Base-by-base conservation (phyloP, 176 grass and related monocot species). In the Tillandsia fasciculata region DNA sequence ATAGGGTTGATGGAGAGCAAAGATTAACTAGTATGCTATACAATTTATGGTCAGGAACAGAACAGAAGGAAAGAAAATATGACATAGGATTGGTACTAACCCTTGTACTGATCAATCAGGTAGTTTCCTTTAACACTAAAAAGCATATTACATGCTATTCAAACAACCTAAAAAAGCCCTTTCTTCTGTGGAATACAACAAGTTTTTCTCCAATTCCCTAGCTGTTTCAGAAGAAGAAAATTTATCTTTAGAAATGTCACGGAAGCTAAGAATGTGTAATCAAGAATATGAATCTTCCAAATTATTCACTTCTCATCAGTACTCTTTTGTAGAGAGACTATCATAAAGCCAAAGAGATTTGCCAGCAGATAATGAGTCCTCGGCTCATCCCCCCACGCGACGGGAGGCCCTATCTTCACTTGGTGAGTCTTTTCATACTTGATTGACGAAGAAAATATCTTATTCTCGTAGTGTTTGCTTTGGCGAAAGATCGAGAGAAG, bases 61-160 rank as follows among this genome's bases (percentile, higher is more conserved):
- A 52, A 11, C 26, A 76, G 12, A 8, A 49, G 0, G 68, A 79
- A 4, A 27, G 65, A 53, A 83, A 86, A 51, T 81, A 81, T 33
- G 17, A 83, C 11, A 69, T 75, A 2, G 80, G 86, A 3, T 52
- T 92, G 50, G 73, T 83, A 65, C 73, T 86, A 78, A 76, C 73
- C 10, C 76, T 85, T 9, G 86, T 72, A 5, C 53, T 88, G 3
- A 92, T 92, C 82, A 88, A 81, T 2, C 77, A 83, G 86, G 90
- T 86, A 14, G 47, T 66, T 14, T 8, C 14, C 1, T n/a, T 66
- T 6, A 42, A 42, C 33, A 42, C 7, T 42, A 42, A 42, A 42
- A 42, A 42, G 33, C 33, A 6, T 42, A 42, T 6, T 7, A 42
- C 33, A 42, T 6, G 33, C 33, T 42, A 42, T 42, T 42, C 33